Evolutionary conservation across 495 filamentous ascomycete species (phyloP), one percentile per base, ranked within the genome.

Genomic region (Aspergillus affinis): DNA sequence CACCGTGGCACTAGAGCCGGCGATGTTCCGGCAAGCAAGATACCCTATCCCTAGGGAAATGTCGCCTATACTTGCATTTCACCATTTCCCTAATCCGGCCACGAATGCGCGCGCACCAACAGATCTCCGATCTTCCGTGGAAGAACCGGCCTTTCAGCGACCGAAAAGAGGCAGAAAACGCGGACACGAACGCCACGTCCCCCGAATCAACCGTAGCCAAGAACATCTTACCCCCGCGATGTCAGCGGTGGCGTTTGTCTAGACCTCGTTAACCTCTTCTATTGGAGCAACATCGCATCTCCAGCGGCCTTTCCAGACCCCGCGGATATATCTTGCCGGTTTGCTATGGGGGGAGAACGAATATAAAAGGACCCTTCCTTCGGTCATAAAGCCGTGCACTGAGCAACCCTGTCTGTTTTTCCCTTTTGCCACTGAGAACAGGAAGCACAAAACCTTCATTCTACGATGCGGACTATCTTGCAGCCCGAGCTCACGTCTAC

Each of bases 391-490:
- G 13, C 5, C 0, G 36, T 41, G 36, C 1, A 32, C 29, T 6
- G 6, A 8, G 10, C 29, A 8, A 32, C 6, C 8, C 29, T 1
- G 6, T 10, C 8, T 32, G 6, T 8, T 32, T 3, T 10, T 41
- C 9, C 1, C 1, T 41, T 15, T 17, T 15, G 9, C 36, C 1
- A 2, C 10, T 0, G 4, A 2, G 0, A 41, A 41, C 13, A 13
- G 10, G 4, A 41, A 13, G 1, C 9, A 41, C n/a, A 13, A 8
- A 17, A 10, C 2, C 8, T 15, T 13, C 6, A 6, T 55, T 29
- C 51, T 51, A 27, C 44, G n/a, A 62, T 62, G 49, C 60, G 60
- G 30, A 23, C 55, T 6, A 41, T 62, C 45, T 41, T 62, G 18
- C 60, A 62, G 51, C 49, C 60, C 0, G 23, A 44, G 29, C 29